Conservation (phyloP, 768 basidiomycete species). For the Lentinula sp. region DNA sequence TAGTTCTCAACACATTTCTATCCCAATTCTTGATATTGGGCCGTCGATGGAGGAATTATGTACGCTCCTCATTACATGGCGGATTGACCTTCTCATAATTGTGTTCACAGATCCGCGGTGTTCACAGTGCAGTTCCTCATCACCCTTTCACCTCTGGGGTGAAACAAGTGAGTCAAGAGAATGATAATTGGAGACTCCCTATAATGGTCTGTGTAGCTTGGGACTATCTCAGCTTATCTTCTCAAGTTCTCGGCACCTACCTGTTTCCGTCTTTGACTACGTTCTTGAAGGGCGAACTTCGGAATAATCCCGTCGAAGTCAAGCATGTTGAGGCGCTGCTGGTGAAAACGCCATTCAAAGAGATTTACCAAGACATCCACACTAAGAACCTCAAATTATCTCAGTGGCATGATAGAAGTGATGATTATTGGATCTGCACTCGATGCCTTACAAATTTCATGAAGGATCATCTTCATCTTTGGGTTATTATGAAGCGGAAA, state of each 20-base stretch:
- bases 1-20: neutral
- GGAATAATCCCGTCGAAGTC: neutral
- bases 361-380: slow-evolving; percentile 2
- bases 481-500: slow-evolving; percentile 7
- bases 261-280: neutral
- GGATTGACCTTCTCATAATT: neutral
- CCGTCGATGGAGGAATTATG: neutral
- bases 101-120: neutral
- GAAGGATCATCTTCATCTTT: slow-evolving; percentile 10
- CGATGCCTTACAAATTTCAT: slow-evolving; percentile 7
- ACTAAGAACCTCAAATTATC: slow-evolving; percentile 5
- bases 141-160: neutral
- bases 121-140: neutral
- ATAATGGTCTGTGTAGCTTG: neutral
- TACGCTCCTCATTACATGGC: neutral
- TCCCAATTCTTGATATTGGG: neutral
- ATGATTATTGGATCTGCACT: slow-evolving; percentile 10
- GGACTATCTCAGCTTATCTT: slow-evolving; percentile 1
- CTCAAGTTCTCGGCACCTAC: neutral
- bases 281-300: neutral
- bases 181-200: neutral
- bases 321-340: neutral
- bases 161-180: neutral
- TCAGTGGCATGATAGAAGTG: slow-evolving; percentile 2
- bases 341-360: slow-evolving; percentile 1